Conservation (phyloP, 768 basidiomycete genomes). For the Mycena haematopus region DNA sequence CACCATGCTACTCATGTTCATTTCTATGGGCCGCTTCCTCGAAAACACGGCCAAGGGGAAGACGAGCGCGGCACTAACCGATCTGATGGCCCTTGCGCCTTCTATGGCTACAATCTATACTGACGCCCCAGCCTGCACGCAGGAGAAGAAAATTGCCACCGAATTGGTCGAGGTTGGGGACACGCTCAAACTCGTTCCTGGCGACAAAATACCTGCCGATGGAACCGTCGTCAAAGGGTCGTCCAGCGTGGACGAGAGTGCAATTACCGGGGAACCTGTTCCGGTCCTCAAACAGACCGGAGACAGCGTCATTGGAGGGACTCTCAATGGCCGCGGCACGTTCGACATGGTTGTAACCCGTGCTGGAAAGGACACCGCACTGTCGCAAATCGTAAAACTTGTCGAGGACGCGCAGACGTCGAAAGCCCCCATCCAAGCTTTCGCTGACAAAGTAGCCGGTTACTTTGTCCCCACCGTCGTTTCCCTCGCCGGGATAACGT, state of each 20-base stretch:
- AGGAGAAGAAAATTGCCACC: constrained; percentile 90
- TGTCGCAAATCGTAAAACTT: constrained; percentile 94
- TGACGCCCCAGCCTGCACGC: constrained; percentile 77
- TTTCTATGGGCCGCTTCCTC: constrained; percentile 92
- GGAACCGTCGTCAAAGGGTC: constrained; percentile 88
- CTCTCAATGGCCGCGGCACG: constrained; percentile 95
- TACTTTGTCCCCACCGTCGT: constrained; percentile 95
- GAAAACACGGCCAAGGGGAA: constrained; percentile 98
- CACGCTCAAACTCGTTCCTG: constrained; percentile 91
- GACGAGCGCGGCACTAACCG: constrained; percentile 95
- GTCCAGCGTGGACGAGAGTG: constrained; percentile 93
- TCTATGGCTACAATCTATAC: constrained; percentile 97
- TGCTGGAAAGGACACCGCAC: constrained; percentile 94
- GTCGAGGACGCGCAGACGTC: constrained; percentile 98
- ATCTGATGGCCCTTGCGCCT: constrained; percentile 94
- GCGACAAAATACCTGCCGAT: constrained; percentile 96
- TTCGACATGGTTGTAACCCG: constrained; percentile 96
- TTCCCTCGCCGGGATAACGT: constrained; percentile 79
- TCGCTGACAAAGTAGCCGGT: constrained; percentile 93
- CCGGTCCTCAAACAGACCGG: constrained; percentile 86
- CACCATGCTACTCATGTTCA: constrained; percentile 98
- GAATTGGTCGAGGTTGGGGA: constrained; percentile 96
- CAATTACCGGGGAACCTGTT: constrained; percentile 93
- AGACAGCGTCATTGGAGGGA: constrained; percentile 92
- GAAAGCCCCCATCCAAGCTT: constrained; percentile 97